A percentile compares a stretch with the other conserved stretches of the same genome.
Evolutionary conservation across 176 grass and related monocot species (phyloP).

Genomic region (Musa beccarii): DNA sequence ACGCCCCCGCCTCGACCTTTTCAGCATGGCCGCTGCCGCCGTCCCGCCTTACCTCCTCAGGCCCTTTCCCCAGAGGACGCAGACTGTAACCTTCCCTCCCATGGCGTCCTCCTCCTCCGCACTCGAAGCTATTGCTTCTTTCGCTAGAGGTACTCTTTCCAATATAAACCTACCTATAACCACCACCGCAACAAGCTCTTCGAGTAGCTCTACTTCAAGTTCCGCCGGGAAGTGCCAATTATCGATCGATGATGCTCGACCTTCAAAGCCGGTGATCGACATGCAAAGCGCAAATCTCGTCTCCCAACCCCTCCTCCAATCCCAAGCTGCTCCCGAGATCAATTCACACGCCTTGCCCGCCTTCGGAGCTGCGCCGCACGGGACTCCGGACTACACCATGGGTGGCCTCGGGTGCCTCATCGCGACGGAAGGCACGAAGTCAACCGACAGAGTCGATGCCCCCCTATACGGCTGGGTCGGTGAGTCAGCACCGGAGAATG

Average conservation of each 20-base stretch:
- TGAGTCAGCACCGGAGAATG: neutral
- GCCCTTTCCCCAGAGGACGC: conserved; percentile 23
- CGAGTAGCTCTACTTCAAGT: neutral
- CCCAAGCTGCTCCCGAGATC: neutral
- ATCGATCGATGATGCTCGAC: neutral
- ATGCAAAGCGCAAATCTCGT: neutral
- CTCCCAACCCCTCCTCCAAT: neutral
- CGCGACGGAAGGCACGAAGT: neutral
- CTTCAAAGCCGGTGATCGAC: neutral
- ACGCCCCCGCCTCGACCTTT: conserved; percentile 36
- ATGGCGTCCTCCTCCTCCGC: conserved; percentile 6
- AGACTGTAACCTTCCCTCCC: neutral
- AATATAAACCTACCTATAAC: neutral
- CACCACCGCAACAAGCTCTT: neutral
- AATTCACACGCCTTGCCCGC: neutral
- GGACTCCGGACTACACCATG: neutral
- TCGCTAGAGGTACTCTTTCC: conserved; percentile 10
- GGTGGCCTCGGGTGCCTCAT: neutral
- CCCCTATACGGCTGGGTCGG: neutral
- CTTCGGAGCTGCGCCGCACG: conserved; percentile 1
- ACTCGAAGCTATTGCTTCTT: conserved; percentile 19
- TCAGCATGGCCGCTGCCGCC: conserved; percentile 6
- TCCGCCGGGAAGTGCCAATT: neutral
- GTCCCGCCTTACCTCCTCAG: conserved; percentile 21
- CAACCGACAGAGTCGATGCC: neutral